A percentile compares a stretch with the other conserved stretches of the same genome.
phyloP scores from a whole-genome alignment of 306 rosid species.

The Vigna unguiculata region DNA sequence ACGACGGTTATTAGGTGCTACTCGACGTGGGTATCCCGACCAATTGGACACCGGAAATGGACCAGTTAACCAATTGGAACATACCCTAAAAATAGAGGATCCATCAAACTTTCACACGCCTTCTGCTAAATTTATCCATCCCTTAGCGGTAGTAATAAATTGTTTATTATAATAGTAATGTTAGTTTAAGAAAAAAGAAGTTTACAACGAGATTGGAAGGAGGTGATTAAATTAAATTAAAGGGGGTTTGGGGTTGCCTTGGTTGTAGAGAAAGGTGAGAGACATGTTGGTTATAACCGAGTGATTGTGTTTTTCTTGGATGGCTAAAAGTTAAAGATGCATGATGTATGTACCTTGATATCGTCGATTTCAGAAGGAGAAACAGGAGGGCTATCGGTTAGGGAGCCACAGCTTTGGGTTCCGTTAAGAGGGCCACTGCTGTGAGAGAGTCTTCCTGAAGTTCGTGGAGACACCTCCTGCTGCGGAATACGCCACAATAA shows the following conservation, averaged over 20 bases:
- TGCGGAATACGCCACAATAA: constrained; percentile 5
- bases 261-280: neutral
- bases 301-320: neutral
- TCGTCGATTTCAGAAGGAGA: constrained; percentile 91
- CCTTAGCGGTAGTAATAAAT: too few species aligned
- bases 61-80: constrained; percentile 1
- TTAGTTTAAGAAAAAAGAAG: too few species aligned
- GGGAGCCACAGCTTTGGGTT: constrained; percentile 73
- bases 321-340: neutral
- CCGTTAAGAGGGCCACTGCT: constrained; percentile 94
- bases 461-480: constrained; percentile 92
- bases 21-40: constrained; percentile 14
- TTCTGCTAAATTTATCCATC: neutral
- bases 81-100: constrained; percentile 28
- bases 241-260: neutral
- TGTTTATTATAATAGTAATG: neutral
- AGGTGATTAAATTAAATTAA: constrained; percentile 10
- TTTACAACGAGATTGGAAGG: neutral
- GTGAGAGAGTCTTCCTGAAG: constrained; percentile 91
- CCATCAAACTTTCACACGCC: neutral
- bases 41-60: constrained; percentile 21
- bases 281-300: neutral
- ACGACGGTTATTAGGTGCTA: constrained; percentile 37
- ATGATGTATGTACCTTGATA: constrained; percentile 61
- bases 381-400: constrained; percentile 89